phyloP scores from a whole-genome alignment of 2,329 filamentous ascomycete species.

The Colletotrichum acutatum region DNA sequence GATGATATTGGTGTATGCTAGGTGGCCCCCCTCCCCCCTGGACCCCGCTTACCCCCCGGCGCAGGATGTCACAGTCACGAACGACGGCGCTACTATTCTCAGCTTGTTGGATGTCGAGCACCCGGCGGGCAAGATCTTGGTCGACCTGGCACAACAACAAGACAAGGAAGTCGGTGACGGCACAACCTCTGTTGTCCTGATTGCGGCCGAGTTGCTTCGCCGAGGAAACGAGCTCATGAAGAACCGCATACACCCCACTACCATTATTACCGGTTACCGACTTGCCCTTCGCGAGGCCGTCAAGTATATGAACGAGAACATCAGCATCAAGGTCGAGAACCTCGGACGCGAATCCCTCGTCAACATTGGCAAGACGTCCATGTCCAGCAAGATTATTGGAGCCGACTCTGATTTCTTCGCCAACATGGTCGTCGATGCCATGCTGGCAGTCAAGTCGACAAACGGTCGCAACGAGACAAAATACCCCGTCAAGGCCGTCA shows the following conservation, averaged over 20 bases:
- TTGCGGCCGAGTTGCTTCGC: conserved; percentile 92
- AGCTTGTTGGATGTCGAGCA: conserved; percentile 96
- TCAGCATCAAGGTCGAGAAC: conserved; percentile 94
- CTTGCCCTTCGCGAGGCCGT: conserved; percentile 95
- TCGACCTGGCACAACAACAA: conserved; percentile 97
- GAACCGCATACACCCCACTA: conserved; percentile 99
- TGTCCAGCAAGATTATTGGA: conserved; percentile 99
- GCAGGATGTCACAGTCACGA: conserved; percentile 97
- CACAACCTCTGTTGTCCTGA: conserved; percentile 96
- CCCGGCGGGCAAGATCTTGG: conserved; percentile 97
- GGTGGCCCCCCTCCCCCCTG: conserved; percentile 33
- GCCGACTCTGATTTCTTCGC: conserved; percentile 96
- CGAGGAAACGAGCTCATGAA: conserved; percentile 98
- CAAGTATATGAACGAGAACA: conserved; percentile 99
- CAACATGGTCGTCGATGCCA: conserved; percentile 96
- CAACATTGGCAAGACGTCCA: conserved; percentile 97
- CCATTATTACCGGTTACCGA: conserved; percentile 98
- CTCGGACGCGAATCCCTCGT: conserved; percentile 90
- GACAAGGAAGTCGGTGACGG: conserved; percentile 99
- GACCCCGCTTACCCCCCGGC: conserved; percentile 38
- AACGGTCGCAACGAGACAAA: conserved; percentile 93
- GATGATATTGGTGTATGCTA: conserved; percentile 91
- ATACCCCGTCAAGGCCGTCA: conserved; percentile 99
- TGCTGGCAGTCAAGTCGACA: conserved; percentile 91
- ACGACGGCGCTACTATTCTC: conserved; percentile 97